Evolutionary conservation across 2,329 filamentous ascomycete species (phyloP), one percentile per base, ranked within the genome.

Genomic region (Nigrospora oryzae): DNA sequence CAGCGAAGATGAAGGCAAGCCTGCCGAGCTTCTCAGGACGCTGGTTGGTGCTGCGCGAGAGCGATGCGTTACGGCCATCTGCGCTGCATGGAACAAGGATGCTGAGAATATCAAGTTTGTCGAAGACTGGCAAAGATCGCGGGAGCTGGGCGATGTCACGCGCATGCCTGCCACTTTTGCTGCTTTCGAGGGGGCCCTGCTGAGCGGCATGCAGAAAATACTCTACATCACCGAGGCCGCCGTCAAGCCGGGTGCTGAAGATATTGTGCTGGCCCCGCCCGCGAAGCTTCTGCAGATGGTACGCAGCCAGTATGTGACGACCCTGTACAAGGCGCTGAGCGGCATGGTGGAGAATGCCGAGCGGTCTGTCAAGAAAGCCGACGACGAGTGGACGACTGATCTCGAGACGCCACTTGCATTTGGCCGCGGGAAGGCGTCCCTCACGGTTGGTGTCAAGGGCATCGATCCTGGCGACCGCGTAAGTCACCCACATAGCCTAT

Each of bases 331-430:
- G 63, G 89, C 89, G 7, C 69, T 98, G 34, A 94, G 88, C 56
- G 93, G 91, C 17, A 91, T 98, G 81, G 89, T 98, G 1, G 93
- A 97, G 65, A 97, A 95, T 63, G 91, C 93, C 3, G 89, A 97
- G 65, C 81, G 81, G 46, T 77, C 83, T 3, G 63, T 81, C 13
- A 79, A 82, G 53, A 81, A 79, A 53, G 69, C 78, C 1, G 81
- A 84, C 38, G 76, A 81, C 47, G 76, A 80, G 46, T 81, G 77
- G 77, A 74, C 70, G 0, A 68, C 70, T 3, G 70, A 74, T 14
- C 55, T 60, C 15, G 73, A 75, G 13, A 60, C 63, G 7, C 64
- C 67, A 34, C 61, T 68, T 8, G 55, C 60, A 19, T 48, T 56
- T 3, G 50, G 49, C 3, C 59, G 56, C 12, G 57, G 63, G 16